Base-by-base conservation (phyloP, 176 grass and related monocot genomes). In the Lolium perenne region DNA sequence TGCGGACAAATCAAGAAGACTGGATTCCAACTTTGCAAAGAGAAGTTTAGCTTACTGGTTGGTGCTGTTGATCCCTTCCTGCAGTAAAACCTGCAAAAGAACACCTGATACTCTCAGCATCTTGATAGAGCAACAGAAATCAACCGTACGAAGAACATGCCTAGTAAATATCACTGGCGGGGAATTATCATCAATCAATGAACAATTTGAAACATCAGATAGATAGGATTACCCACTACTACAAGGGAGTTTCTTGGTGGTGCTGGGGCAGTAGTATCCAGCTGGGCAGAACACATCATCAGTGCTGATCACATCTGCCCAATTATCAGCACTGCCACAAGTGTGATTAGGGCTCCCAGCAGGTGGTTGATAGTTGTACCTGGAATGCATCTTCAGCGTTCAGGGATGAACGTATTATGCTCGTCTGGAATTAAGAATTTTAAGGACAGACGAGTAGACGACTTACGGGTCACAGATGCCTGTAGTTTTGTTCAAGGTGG, bases 221-320 rank as follows among this genome's bases (percentile, higher is more conserved):
- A 90, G 87, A 93, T 82, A 87, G 87, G 85, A 95, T 93, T 98
- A 98, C 94, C 97, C 97, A 94, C 93, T 94, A 92, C 97, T 92
- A 90, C 97, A 98, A 94, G 90, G 82, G 75, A 95, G 84, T 74
- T 96, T 98, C 82, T 91, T 66, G 79, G 81, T 98, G 7, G 90
- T 98, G 87, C 90, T 98, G 5, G 97, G 97, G 76, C 97, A 98
- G 79, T 98, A 96, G 86, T 81, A 98, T 82, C 97, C 97, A 38
- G 93, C 71, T 2, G 97, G 97, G 71, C 97, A 96, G 88, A 98
- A 98, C 11, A 98, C 82, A 58, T 96, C 90, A 17, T 90, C 90
- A 5, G 84, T 92, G 11, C 83, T 88, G 20, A 66, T 54, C 13
- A 98, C 92, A 73, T 98, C 97, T 45, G 94, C 92, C 97, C 97